These are phyloP conservation scores for Piloderma croceum DNA, from an alignment of 768 basidiomycete species.

Conservation along the genomic window DNA sequence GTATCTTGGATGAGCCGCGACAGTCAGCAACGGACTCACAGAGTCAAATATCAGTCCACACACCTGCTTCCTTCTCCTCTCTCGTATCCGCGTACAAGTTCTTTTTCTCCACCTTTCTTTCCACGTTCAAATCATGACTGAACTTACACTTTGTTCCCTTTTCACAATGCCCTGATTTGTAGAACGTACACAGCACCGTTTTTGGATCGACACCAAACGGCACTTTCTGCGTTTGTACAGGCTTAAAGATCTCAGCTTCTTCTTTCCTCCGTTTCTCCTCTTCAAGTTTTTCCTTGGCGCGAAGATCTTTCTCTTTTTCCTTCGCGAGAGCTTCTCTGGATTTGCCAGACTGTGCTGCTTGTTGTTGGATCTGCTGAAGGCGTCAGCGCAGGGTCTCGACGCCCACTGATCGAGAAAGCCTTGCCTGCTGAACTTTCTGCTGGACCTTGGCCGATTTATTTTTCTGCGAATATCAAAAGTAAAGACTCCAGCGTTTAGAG, in stretches of 20 bases:
- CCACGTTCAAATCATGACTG: conserved; percentile 87
- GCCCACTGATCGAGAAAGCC: too few relatives aligned
- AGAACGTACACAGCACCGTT: conserved; percentile 87
- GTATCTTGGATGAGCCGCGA: conserved; percentile 53
- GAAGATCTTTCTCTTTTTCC: conserved; percentile 76
- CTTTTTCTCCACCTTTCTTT: conserved; percentile 90
- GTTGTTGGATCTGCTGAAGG: conserved; percentile 74
- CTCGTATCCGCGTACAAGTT: conserved; percentile 87
- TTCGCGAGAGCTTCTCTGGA: conserved; percentile 75
- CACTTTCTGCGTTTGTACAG: conserved; percentile 77
- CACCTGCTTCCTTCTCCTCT: conserved; percentile 74
- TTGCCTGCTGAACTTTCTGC: too few relatives aligned
- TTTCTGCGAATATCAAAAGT: conserved; percentile 50
- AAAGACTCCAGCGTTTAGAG: background rate
- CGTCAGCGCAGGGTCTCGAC: too few relatives aligned
- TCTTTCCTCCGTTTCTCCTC: conserved; percentile 83
- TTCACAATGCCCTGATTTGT: conserved; percentile 88
- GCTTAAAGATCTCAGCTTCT: conserved; percentile 77
- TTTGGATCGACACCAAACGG: conserved; percentile 97
- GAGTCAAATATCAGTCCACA: conserved; percentile 16
- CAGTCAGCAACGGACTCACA: background rate
- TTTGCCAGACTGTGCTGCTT: conserved; percentile 70
- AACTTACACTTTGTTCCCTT: conserved; percentile 97
- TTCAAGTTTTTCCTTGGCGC: conserved; percentile 68
- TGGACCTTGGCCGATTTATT: conserved; percentile 93